phyloP scores from a whole-genome alignment of 495 filamentous ascomycete genomes.

The Penicillium nucicola region DNA sequence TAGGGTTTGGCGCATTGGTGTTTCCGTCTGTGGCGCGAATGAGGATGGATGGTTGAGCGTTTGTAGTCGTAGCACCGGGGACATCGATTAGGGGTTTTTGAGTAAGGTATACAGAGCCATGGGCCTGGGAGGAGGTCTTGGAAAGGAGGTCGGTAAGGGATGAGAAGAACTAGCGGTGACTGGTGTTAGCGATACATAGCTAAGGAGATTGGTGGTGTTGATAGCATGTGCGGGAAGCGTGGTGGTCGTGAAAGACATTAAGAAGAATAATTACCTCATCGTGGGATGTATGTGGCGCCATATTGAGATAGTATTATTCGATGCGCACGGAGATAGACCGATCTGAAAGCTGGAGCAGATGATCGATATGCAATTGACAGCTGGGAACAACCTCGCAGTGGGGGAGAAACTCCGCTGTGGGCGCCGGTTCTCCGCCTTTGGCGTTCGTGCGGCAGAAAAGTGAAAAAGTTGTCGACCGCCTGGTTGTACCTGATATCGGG shows the following conservation, averaged over 20 bases:
- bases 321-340: slow-evolving; percentile 7
- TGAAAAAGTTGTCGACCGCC: slow-evolving; percentile 18
- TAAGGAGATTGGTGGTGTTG: slow-evolving; percentile 9
- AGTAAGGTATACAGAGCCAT: slow-evolving; percentile 77
- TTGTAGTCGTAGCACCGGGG: slow-evolving; percentile 10
- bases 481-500: not conserved
- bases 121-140: slow-evolving; percentile 60
- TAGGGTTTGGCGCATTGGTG: slow-evolving; percentile 41
- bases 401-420: slow-evolving; percentile 28
- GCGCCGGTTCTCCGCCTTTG: slow-evolving; percentile 17
- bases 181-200: slow-evolving; percentile 16
- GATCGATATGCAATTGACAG: slow-evolving; percentile 15
- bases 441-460: slow-evolving; percentile 24
- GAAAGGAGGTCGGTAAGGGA: slow-evolving; percentile 73
- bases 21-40: slow-evolving; percentile 79
- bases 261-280: slow-evolving; percentile 59
- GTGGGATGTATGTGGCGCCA: slow-evolving; percentile 62
- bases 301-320: slow-evolving; percentile 21
- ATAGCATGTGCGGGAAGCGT: slow-evolving; percentile 4
- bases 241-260: not conserved
- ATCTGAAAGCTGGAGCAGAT: slow-evolving; percentile 13
- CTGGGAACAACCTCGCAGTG: slow-evolving; percentile 10
- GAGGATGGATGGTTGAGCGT: slow-evolving; percentile 58
- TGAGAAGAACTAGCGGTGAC: slow-evolving; percentile 71
- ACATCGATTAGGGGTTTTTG: slow-evolving; percentile 61